A percentile compares a stretch with the other conserved stretches of the same genome.
These are phyloP conservation scores for Oehlia diaphana DNA, from an alignment of 192 early-diverging fungal species.

Conservation along the genomic window DNA sequence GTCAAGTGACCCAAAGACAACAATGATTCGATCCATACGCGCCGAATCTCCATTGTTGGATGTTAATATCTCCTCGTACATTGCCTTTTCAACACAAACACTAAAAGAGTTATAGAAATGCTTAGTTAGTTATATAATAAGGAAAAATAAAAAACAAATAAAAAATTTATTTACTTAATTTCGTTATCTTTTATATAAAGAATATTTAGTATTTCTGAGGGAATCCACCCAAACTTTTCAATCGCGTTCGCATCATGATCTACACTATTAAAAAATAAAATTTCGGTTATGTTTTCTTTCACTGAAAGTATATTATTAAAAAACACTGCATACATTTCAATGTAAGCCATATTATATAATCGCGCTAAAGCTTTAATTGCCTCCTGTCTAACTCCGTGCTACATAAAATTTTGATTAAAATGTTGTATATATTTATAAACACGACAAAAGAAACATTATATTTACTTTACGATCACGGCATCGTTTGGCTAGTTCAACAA, in stretches of 20 bases:
- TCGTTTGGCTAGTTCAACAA: constrained; percentile 69
- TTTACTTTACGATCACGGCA: constrained; percentile 85
- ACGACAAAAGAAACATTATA: neutral
- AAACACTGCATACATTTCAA: constrained; percentile 60
- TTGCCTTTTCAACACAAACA: constrained; percentile 58
- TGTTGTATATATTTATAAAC: neutral
- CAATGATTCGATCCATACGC: constrained; percentile 68
- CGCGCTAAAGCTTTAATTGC: constrained; percentile 71
- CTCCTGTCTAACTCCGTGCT: constrained; percentile 66
- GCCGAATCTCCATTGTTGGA: constrained; percentile 50
- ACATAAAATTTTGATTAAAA: neutral
- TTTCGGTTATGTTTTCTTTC: too few species aligned
- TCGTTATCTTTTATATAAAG: constrained; percentile 85
- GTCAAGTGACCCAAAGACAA: constrained; percentile 64
- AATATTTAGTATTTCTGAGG: constrained; percentile 75
- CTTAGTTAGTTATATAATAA: neutral
- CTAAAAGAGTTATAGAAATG: constrained; percentile 32
- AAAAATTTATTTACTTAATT: constrained; percentile 55
- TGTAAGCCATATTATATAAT: constrained; percentile 74
- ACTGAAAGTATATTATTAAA: neutral
- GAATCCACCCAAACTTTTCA: constrained; percentile 82
- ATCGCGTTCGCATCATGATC: constrained; percentile 53
- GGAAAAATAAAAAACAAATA: neutral
- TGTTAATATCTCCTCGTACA: constrained; percentile 66
- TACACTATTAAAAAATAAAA: constrained; percentile 25